Percentiles rank a stretch among this genome's conserved stretches.
Evolutionary conservation across 2,329 filamentous ascomycete genomes (phyloP).

Genomic region (Teratosphaeriaceae sp.): DNA sequence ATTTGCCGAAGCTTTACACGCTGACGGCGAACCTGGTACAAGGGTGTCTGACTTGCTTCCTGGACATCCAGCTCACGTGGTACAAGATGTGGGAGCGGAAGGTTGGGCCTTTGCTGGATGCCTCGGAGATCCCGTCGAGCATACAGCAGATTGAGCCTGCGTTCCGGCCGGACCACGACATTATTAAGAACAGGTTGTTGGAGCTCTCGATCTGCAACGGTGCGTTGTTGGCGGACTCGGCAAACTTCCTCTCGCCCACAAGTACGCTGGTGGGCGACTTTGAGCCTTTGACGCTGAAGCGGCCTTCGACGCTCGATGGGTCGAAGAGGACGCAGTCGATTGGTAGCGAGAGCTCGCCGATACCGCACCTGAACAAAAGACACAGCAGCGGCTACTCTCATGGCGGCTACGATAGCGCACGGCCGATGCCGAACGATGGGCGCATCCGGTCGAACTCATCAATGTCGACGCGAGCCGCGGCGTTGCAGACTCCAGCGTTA

Average conservation of each 20-base stretch:
- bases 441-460: conserved; percentile 53
- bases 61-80: conserved; percentile 80
- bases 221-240: conserved; percentile 51
- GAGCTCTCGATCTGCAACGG: conserved; percentile 75
- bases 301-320: conserved; percentile 31
- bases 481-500: conserved; percentile 35
- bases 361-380: conserved; percentile 40
- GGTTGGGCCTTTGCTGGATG: conserved; percentile 65
- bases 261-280: conserved; percentile 33
- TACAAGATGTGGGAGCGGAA: conserved; percentile 78
- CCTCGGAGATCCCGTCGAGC: conserved; percentile 57
- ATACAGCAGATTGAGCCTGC: conserved; percentile 66
- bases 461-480: conserved; percentile 39
- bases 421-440: conserved; percentile 16
- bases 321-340: conserved; percentile 34
- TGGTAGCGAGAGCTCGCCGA: conserved; percentile 27
- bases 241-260: conserved; percentile 52
- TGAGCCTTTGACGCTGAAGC: conserved; percentile 30
- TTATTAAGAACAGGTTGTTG: conserved; percentile 64
- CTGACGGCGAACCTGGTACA: conserved; percentile 80
- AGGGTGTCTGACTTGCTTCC: conserved; percentile 73
- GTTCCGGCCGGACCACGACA: conserved; percentile 73
- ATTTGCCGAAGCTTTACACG: conserved; percentile 75
- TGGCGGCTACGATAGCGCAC: conserved; percentile 28
- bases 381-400: conserved; percentile 59